Conservation (phyloP, 805 yeast species). For the Saturnispora sekii region DNA sequence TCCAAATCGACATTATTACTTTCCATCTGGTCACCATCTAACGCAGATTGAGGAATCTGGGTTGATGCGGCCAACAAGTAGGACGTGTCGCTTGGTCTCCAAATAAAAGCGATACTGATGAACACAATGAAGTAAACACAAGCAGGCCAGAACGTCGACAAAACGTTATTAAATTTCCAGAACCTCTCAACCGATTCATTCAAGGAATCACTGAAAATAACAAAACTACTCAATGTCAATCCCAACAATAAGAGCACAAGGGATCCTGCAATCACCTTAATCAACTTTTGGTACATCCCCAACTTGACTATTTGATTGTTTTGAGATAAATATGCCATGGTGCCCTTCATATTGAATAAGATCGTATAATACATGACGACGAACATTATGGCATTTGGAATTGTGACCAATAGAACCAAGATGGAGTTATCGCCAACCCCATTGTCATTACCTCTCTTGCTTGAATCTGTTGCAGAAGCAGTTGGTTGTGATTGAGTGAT, state of each 20-base stretch:
- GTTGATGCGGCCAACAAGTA: conserved; percentile 91
- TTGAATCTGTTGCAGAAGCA: conserved; percentile 23
- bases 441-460: conserved; percentile 35
- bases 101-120: conserved; percentile 73
- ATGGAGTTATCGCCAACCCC: conserved; percentile 37
- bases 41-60: conserved; percentile 66
- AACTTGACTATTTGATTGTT: conserved; percentile 91
- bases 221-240: conserved; percentile 56
- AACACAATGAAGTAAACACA: conserved; percentile 78
- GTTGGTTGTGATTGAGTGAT: conserved; percentile 26
- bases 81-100: conserved; percentile 97
- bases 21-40: conserved; percentile 20
- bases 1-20: conserved; percentile 20
- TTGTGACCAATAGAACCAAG: conserved; percentile 42
- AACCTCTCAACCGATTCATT: conserved; percentile 72
- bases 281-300: conserved; percentile 71
- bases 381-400: conserved; percentile 67
- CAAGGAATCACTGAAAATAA: conserved; percentile 63
- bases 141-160: conserved; percentile 92
- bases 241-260: conserved; percentile 64
- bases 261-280: conserved; percentile 65
- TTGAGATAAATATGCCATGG: conserved; percentile 62
- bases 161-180: conserved; percentile 87
- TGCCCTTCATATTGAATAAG: conserved; percentile 60
- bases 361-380: conserved; percentile 67